phyloP scores from a whole-genome alignment of 2,329 filamentous ascomycete genomes.

The Alternaria novae-zelandiae region DNA sequence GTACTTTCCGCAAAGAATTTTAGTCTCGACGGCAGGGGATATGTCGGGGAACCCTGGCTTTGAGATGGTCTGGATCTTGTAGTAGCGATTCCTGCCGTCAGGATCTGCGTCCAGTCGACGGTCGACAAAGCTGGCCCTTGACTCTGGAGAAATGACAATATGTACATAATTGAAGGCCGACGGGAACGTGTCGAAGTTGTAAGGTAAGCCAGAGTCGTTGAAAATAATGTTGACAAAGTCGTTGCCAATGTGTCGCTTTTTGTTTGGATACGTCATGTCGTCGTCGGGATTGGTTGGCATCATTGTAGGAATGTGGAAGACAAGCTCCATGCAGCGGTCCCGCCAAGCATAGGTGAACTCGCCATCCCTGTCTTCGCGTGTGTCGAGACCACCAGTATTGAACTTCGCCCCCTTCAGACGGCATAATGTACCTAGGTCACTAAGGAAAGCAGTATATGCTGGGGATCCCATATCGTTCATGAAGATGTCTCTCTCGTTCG shows the following conservation, averaged over 20 bases:
- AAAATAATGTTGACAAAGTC: constrained; percentile 98
- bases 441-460: constrained; percentile 86
- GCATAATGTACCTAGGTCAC: constrained; percentile 80
- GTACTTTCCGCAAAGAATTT: constrained; percentile 83
- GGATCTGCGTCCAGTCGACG: constrained; percentile 50
- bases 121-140: constrained; percentile 76
- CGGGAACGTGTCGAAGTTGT: constrained; percentile 88
- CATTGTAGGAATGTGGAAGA: constrained; percentile 95
- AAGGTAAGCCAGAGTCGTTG: constrained; percentile 91
- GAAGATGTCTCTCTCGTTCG: constrained; percentile 80
- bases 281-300: constrained; percentile 88
- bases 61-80: constrained; percentile 87
- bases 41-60: constrained; percentile 90
- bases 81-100: constrained; percentile 65
- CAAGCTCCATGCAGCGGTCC: constrained; percentile 90
- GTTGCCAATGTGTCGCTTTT: constrained; percentile 96
- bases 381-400: constrained; percentile 91
- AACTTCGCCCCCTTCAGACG: constrained; percentile 82
- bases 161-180: constrained; percentile 97
- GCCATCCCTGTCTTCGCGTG: constrained; percentile 77
- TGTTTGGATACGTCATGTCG: constrained; percentile 75
- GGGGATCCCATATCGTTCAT: constrained; percentile 84
- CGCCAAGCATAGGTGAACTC: constrained; percentile 93
- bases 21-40: constrained; percentile 85
- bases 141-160: constrained; percentile 92